Evolutionary conservation across 2,329 filamentous ascomycete species (phyloP).

Genomic region (Aurifilum marmelostoma): DNA sequence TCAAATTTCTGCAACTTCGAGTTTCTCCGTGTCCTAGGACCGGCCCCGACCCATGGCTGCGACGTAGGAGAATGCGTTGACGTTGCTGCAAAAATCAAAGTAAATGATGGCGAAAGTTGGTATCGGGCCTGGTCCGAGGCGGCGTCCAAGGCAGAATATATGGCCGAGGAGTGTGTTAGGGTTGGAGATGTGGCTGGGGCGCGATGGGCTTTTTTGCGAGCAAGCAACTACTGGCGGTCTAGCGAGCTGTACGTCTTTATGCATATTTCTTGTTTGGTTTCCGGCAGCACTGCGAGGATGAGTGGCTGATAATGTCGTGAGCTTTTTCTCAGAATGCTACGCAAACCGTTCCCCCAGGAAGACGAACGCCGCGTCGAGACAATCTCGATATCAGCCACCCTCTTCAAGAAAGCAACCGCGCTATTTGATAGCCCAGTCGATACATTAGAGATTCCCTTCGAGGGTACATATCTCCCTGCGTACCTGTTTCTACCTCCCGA

Average conservation of each 20-base stretch:
- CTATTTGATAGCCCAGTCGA: constrained; percentile 37
- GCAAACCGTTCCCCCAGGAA: neutral
- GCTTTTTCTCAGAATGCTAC: constrained; percentile 6
- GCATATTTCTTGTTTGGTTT: neutral
- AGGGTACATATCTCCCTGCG: constrained; percentile 40
- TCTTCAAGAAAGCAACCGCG: constrained; percentile 36
- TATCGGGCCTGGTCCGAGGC: constrained; percentile 39
- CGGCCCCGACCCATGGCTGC: constrained; percentile 39
- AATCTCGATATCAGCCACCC: neutral
- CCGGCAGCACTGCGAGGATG: no score
- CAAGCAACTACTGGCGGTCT: constrained; percentile 46
- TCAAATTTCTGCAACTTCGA: constrained; percentile 48
- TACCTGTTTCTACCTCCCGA: constrained; percentile 46
- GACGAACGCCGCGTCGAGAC: neutral
- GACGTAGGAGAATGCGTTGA: constrained; percentile 47
- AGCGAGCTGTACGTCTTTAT: constrained; percentile 29
- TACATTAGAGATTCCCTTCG: constrained; percentile 44
- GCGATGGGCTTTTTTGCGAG: constrained; percentile 42
- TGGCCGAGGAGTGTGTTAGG: constrained; percentile 40
- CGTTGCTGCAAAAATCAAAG: constrained; percentile 42
- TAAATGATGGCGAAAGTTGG: constrained; percentile 46
- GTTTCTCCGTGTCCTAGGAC: constrained; percentile 44
- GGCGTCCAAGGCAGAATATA: constrained; percentile 38
- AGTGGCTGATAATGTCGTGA: no score
- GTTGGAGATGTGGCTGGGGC: constrained; percentile 39